phyloP scores from a whole-genome alignment of 768 basidiomycete species.

The Termitomyces sp. region DNA sequence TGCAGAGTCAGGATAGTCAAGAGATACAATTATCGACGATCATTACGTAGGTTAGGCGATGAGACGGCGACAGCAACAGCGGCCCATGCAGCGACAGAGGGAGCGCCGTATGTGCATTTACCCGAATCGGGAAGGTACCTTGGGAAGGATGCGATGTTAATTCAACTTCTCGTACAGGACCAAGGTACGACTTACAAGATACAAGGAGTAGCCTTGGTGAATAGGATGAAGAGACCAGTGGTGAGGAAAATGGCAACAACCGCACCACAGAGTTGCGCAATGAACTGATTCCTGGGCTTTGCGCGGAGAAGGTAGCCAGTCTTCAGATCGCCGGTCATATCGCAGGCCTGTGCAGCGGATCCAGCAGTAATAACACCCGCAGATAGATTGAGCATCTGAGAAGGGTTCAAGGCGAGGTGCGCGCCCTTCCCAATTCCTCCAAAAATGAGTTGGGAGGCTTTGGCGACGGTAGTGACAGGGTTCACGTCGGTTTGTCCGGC shows the following conservation, averaged over 20 bases:
- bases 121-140: conserved; percentile 24
- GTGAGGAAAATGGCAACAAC: conserved; percentile 58
- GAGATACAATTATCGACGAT: neutral
- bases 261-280: conserved; percentile 53
- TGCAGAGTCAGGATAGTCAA: neutral
- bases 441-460: conserved; percentile 62
- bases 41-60: conserved; percentile 39
- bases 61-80: conserved; percentile 52
- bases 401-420: conserved; percentile 25
- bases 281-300: conserved; percentile 59
- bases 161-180: neutral
- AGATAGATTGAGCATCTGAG: conserved; percentile 43
- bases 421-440: conserved; percentile 54
- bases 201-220: conserved; percentile 58
- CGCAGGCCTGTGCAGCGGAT: conserved; percentile 51
- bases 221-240: conserved; percentile 54
- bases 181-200: conserved; percentile 37
- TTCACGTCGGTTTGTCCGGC: conserved; percentile 58
- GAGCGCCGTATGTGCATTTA: conserved; percentile 49
- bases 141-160: neutral
- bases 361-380: conserved; percentile 52
- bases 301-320: conserved; percentile 65
- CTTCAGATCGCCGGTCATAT: conserved; percentile 68
- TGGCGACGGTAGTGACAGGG: conserved; percentile 55
- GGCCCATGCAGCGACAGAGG: conserved; percentile 51